Percentiles rank a stretch among this genome's conserved stretches.
Conservation (phyloP, 2,329 filamentous ascomycete genomes). For the Fusarium sp. region DNA sequence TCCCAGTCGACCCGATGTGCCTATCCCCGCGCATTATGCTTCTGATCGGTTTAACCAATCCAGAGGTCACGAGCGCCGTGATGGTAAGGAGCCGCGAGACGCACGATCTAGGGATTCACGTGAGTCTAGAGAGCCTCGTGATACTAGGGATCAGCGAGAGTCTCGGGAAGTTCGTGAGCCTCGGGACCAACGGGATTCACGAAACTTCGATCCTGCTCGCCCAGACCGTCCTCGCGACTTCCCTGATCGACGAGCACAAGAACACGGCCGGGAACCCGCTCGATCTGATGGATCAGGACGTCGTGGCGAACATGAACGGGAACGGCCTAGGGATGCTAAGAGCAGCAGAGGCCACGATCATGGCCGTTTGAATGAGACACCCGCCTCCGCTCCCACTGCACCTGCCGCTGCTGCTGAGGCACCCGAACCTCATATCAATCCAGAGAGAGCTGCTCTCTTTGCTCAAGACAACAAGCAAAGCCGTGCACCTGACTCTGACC, state of each 20-base stretch:
- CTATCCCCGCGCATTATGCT: slow-evolving; percentile 60
- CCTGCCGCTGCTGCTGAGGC: slow-evolving; percentile 41
- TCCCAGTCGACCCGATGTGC: slow-evolving; percentile 69
- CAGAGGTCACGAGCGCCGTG: slow-evolving; percentile 55
- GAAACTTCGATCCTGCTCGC: slow-evolving; percentile 56
- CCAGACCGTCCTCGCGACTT: slow-evolving; percentile 57
- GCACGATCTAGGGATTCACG: slow-evolving; percentile 51
- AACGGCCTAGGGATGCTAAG: slow-evolving; percentile 51
- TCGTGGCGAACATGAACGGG: slow-evolving; percentile 56
- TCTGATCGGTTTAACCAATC: slow-evolving; percentile 59
- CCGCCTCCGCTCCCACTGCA: slow-evolving; percentile 44
- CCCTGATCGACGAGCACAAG: slow-evolving; percentile 57
- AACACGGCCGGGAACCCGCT: slow-evolving; percentile 46
- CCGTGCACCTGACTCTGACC: slow-evolving; percentile 48
- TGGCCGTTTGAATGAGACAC: slow-evolving; percentile 45
- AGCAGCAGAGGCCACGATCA: slow-evolving; percentile 45
- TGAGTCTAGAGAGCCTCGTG: slow-evolving; percentile 42
- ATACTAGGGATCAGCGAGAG: slow-evolving; percentile 50
- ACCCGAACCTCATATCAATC: slow-evolving; percentile 64
- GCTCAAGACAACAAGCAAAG: slow-evolving; percentile 50
- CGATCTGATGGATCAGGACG: slow-evolving; percentile 51
- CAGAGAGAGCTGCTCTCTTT: slow-evolving; percentile 65
- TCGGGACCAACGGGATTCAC: slow-evolving; percentile 51
- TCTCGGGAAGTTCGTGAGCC: slow-evolving; percentile 54
- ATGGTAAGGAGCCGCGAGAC: slow-evolving; percentile 52